A percentile compares a stretch with the other conserved stretches of the same genome.
Conservation (phyloP, 768 basidiomycete species). For the Sporobolomyces phaffii region DNA sequence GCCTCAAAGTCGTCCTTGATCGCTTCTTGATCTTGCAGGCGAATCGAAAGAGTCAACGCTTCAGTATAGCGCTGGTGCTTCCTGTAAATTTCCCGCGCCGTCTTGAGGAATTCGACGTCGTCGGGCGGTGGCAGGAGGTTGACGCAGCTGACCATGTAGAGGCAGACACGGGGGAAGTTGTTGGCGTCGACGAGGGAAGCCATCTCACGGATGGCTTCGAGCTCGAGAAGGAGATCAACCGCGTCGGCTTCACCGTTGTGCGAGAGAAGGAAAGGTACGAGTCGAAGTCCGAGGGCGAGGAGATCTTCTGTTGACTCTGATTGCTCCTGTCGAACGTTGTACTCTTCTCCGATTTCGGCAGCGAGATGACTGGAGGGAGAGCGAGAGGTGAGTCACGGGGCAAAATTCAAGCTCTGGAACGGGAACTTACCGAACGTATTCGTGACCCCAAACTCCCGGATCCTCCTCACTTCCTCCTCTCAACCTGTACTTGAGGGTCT, state of each 20-base stretch:
- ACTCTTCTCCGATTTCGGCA: conserved; percentile 93
- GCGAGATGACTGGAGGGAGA: conserved; percentile 61
- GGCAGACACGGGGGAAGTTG: conserved; percentile 80
- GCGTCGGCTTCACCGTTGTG: conserved; percentile 99
- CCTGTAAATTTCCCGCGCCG: conserved; percentile 82
- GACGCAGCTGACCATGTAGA: conserved; percentile 93
- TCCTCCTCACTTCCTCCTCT: conserved; percentile 58
- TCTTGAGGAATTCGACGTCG: conserved; percentile 77
- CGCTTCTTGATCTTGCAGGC: conserved; percentile 70
- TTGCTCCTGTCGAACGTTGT: conserved; percentile 61
- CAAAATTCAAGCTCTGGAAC: background rate
- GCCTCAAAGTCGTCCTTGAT: conserved; percentile 82
- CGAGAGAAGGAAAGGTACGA: conserved; percentile 77
- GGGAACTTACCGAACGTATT: conserved; percentile 67
- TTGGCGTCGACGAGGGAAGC: conserved; percentile 73
- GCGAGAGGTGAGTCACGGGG: background rate
- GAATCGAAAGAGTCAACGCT: conserved; percentile 76
- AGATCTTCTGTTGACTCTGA: conserved; percentile 58
- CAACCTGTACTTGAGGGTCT: conserved; percentile 87
- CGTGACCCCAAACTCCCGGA: conserved; percentile 97
- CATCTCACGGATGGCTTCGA: conserved; percentile 80
- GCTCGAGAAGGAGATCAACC: conserved; percentile 85
- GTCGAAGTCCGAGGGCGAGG: conserved; percentile 67
- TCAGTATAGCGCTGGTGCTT: conserved; percentile 83
- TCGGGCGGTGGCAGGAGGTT: conserved; percentile 86